phyloP scores from a whole-genome alignment of 2,329 filamentous ascomycete species.

The Coleophoma cylindrospora region DNA sequence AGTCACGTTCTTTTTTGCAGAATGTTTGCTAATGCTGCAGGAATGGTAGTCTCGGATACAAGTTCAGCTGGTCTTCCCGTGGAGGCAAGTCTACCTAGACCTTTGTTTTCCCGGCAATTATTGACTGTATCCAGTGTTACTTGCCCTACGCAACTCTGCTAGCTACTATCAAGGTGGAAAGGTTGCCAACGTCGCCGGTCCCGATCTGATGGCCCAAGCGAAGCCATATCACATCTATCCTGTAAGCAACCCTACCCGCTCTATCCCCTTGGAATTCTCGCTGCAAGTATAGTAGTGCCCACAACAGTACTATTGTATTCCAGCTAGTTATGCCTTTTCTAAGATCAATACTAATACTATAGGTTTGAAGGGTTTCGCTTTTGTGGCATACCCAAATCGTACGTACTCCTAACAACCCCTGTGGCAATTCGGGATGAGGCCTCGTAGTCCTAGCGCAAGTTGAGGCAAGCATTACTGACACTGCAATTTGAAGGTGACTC shows the following conservation, averaged over 20 bases:
- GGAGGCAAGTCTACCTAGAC: background rate
- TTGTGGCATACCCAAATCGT: constrained; percentile 84
- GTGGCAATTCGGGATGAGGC: too few species aligned
- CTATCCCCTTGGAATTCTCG: too few species aligned
- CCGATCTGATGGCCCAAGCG: constrained; percentile 78
- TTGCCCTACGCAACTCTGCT: constrained; percentile 77
- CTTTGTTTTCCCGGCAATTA: background rate
- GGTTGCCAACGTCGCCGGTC: constrained; percentile 57
- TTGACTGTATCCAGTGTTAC: constrained; percentile 60
- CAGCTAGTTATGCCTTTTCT: background rate
- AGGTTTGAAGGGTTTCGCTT: constrained; percentile 57
- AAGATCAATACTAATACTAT: background rate
- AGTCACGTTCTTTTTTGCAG: too few species aligned
- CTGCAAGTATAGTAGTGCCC: background rate
- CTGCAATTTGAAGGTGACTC: constrained; percentile 55
- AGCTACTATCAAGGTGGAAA: constrained; percentile 78
- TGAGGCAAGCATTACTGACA: too few species aligned
- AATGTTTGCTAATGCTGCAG: too few species aligned
- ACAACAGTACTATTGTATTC: background rate
- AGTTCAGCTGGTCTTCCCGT: constrained; percentile 54
- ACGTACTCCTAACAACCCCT: too few species aligned
- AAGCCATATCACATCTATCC: constrained; percentile 91
- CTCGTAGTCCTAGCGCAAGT: too few species aligned
- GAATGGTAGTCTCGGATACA: constrained; percentile 64
- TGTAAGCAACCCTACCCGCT: background rate